phyloP scores from a whole-genome alignment of 352 stramenopile genomes.

The Globisporangium alternatum region DNA sequence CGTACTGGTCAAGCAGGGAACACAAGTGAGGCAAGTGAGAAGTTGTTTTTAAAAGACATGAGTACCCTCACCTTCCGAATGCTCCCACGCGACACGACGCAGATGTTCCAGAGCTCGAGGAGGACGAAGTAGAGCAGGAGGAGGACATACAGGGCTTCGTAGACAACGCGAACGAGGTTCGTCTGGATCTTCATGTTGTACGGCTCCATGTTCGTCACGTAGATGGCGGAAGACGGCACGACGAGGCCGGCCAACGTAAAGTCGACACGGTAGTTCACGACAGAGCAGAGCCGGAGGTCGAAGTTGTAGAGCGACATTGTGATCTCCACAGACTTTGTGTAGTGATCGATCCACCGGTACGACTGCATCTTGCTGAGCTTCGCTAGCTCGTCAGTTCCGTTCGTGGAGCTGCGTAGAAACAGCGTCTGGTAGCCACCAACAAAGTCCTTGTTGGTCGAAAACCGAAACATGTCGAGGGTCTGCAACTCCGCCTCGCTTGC shows the following conservation, averaged over 20 bases:
- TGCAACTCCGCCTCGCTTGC: slow-evolving; percentile 28
- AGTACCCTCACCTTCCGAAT: slow-evolving; percentile 15
- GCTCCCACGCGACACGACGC: slow-evolving; percentile 45
- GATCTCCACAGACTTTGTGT: slow-evolving; percentile 51
- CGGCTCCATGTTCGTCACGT: slow-evolving; percentile 60
- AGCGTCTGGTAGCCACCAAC: slow-evolving; percentile 47
- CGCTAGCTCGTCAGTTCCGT: slow-evolving; percentile 25
- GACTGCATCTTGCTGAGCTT: slow-evolving; percentile 34
- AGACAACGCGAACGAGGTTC: slow-evolving; percentile 41
- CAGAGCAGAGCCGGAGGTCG: slow-evolving; percentile 50
- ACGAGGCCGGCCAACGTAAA: slow-evolving; percentile 60
- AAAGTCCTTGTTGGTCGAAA: slow-evolving; percentile 29
- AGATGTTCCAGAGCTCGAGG: slow-evolving; percentile 57
- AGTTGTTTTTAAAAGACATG: no score
- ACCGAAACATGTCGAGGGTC: slow-evolving; percentile 53
- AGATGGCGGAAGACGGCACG: slow-evolving; percentile 29
- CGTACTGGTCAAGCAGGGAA: background rate
- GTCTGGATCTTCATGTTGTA: slow-evolving; percentile 51
- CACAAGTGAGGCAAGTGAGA: background rate
- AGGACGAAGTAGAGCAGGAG: slow-evolving; percentile 57
- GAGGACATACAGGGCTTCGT: slow-evolving; percentile 42
- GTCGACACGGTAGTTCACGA: slow-evolving; percentile 45
- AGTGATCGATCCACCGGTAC: slow-evolving; percentile 48
- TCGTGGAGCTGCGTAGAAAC: slow-evolving; percentile 44
- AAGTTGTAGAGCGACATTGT: slow-evolving; percentile 57